These are phyloP conservation scores for Turnera subulata DNA, from an alignment of 345 rosid species.

Conservation along the genomic window DNA sequence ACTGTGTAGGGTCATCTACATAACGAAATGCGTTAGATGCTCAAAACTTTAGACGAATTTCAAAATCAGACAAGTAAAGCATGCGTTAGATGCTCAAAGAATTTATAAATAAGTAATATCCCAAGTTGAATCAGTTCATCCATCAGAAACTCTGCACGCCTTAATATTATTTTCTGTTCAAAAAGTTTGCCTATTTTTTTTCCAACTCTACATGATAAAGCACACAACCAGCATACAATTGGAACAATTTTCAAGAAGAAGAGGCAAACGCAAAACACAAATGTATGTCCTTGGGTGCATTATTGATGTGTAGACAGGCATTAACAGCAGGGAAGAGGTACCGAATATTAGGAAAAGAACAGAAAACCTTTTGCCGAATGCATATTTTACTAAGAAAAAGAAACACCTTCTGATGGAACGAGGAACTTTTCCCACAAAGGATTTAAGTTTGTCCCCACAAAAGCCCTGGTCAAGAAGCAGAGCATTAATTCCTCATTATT, in stretches of 20 bases:
- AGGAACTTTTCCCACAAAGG: slow-evolving; percentile 80
- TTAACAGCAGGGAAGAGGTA: slow-evolving; percentile 1
- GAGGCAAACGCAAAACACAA: slow-evolving; percentile 2
- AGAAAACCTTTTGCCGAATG: not conserved
- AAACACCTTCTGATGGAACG: slow-evolving; percentile 66
- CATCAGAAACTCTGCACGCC: too few species aligned
- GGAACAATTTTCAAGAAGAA: not conserved
- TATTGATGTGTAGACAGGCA: not conserved
- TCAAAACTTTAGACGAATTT: slow-evolving; percentile 7
- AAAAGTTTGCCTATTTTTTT: too few species aligned
- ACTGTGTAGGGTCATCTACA: slow-evolving; percentile 54
- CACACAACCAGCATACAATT: too few species aligned
- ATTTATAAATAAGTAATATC: too few species aligned
- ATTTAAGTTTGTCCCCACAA: slow-evolving; percentile 81
- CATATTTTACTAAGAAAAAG: not conserved
- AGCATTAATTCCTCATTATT: slow-evolving; percentile 14
- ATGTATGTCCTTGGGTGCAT: not conserved
- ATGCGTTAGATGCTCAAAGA: too few species aligned
- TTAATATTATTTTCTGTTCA: too few species aligned
- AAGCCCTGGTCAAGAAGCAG: slow-evolving; percentile 55
- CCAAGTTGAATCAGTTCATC: too few species aligned
- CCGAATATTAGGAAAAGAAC: not conserved
- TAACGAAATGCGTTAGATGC: slow-evolving; percentile 4
- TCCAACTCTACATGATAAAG: too few species aligned
- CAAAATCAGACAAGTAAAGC: not conserved